Percentiles rank a stretch among this genome's conserved stretches.
Conservation (phyloP, 2,329 filamentous ascomycete genomes). For the Neonectria neomacrospora region DNA sequence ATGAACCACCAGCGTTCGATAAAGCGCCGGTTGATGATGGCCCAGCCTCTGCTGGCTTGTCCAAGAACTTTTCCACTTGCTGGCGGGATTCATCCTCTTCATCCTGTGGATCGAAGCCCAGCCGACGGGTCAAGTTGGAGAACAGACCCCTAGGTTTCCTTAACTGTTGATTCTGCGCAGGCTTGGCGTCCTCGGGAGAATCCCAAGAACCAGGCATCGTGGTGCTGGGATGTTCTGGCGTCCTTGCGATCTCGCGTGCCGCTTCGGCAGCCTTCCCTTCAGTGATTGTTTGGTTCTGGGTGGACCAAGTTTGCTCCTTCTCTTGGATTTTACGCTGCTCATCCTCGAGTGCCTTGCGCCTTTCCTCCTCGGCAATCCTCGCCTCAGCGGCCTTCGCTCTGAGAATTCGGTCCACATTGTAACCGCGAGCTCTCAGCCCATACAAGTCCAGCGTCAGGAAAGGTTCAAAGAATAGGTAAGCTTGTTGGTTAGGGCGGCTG, state of each 20-base stretch:
- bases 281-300: conserved; percentile 32
- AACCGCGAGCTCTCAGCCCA: conserved; percentile 85
- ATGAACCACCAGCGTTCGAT: conserved; percentile 23
- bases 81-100: conserved; percentile 55
- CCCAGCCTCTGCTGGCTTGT: conserved; percentile 42
- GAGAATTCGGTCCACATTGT: conserved; percentile 96
- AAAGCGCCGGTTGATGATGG: conserved; percentile 31
- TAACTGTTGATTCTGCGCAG: conserved; percentile 47
- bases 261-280: conserved; percentile 54
- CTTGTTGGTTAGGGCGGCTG: conserved; percentile 85
- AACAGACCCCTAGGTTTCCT: conserved; percentile 70
- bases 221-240: conserved; percentile 54
- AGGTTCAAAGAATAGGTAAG: conserved; percentile 90
- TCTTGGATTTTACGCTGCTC: conserved; percentile 76
- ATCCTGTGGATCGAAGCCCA: conserved; percentile 71
- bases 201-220: conserved; percentile 82
- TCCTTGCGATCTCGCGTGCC: conserved; percentile 53
- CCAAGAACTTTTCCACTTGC: conserved; percentile 57
- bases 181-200: conserved; percentile 64
- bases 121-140: conserved; percentile 72
- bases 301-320: conserved; percentile 57
- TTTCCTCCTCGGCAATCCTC: conserved; percentile 84
- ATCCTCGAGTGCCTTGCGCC: conserved; percentile 77
- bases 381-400: conserved; percentile 88
- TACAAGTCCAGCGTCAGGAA: conserved; percentile 87